phyloP scores from a whole-genome alignment of 2,329 filamentous ascomycete genomes.

The Fusarium mundagurra region DNA sequence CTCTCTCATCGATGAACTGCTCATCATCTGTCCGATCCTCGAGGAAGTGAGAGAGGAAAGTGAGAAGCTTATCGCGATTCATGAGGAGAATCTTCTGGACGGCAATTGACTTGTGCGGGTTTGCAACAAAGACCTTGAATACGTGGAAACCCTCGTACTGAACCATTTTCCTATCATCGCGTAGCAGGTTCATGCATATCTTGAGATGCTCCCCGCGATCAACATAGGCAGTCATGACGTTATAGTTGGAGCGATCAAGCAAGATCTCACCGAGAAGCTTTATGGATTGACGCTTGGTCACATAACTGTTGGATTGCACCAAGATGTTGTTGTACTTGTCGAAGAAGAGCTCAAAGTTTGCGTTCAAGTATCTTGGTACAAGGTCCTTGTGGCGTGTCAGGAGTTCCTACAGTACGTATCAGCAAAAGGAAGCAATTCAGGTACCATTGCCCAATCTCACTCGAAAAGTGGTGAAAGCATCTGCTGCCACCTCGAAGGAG shows the following conservation, averaged over 20 bases:
- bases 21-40: constrained; percentile 97
- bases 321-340: constrained; percentile 86
- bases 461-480: constrained; percentile 97
- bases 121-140: constrained; percentile 99
- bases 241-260: constrained; percentile 94
- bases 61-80: constrained; percentile 90
- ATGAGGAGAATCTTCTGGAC: constrained; percentile 96
- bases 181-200: constrained; percentile 96
- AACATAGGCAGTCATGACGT: constrained; percentile 97
- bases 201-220: constrained; percentile 96
- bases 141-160: constrained; percentile 99
- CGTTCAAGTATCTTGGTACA: constrained; percentile 85
- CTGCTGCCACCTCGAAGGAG: constrained; percentile 94
- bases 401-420: constrained; percentile 73
- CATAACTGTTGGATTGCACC: constrained; percentile 93
- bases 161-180: constrained; percentile 98
- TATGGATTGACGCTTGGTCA: constrained; percentile 97
- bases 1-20: constrained; percentile 97
- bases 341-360: constrained; percentile 96
- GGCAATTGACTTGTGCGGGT: constrained; percentile 96
- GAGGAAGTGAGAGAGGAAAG: constrained; percentile 89
- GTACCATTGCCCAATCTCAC: constrained; percentile 59
- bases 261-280: constrained; percentile 96
- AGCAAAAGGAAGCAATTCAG: neutral
- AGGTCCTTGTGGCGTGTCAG: constrained; percentile 93